Evolutionary conservation across 1,284 basidiomycete genomes (phyloP).

Genomic region (Earliella scabrosa): DNA sequence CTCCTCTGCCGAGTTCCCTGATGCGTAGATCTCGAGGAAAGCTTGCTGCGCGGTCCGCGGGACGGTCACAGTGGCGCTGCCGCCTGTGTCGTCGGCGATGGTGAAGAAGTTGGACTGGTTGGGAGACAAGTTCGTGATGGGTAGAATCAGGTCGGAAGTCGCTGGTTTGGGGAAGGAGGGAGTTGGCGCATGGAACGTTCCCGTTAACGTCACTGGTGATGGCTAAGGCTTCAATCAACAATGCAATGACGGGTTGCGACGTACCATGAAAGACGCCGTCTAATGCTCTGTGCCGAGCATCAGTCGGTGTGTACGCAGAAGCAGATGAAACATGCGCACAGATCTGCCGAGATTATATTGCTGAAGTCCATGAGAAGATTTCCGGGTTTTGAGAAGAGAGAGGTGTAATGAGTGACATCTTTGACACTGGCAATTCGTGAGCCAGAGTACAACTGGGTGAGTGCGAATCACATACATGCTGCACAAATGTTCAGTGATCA

Average conservation of each 20-base stretch:
- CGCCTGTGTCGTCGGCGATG: constrained; percentile 39
- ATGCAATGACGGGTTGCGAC: neutral
- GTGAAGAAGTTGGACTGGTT: constrained; percentile 40
- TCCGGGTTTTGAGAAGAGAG: constrained; percentile 64
- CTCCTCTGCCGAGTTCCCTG: constrained; percentile 72
- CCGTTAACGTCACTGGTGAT: constrained; percentile 31
- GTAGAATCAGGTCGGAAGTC: constrained; percentile 62
- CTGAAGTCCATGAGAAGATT: constrained; percentile 70
- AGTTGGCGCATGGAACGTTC: constrained; percentile 70
- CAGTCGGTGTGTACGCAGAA: neutral
- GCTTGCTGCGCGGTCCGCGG: constrained; percentile 66
- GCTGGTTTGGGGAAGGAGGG: constrained; percentile 50
- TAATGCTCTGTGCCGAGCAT: constrained; percentile 3
- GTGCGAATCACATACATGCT: constrained; percentile 2
- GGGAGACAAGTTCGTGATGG: constrained; percentile 47
- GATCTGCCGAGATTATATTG: constrained; percentile 57
- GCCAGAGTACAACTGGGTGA: neutral
- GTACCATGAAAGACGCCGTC: constrained; percentile 20
- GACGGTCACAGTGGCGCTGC: constrained; percentile 50
- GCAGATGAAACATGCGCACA: constrained; percentile 27
- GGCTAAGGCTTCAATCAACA: neutral
- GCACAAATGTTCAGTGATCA: neutral
- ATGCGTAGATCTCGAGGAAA: constrained; percentile 70
- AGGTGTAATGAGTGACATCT: constrained; percentile 71
- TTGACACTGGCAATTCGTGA: constrained; percentile 42